Evolutionary conservation across 257 asterid species (phyloP).

Genomic region (Hygrophila difformis): DNA sequence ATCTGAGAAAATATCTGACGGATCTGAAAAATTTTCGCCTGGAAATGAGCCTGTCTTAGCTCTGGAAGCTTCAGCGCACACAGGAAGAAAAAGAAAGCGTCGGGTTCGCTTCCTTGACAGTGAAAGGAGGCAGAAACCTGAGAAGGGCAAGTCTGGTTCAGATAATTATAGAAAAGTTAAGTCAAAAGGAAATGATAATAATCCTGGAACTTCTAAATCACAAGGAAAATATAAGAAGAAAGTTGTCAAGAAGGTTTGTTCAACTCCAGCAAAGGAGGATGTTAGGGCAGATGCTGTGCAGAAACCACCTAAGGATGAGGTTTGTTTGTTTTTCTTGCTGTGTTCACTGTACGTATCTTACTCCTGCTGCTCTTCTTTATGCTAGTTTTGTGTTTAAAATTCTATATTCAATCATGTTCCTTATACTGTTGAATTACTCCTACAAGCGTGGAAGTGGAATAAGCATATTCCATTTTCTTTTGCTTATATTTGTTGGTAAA

Average conservation of each 20-base stretch:
- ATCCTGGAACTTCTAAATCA: conserved; percentile 27
- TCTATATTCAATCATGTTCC: too few relatives aligned
- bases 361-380: too few relatives aligned
- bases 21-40: conserved; percentile 21
- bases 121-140: conserved; percentile 31
- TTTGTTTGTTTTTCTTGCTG: conserved; percentile 15
- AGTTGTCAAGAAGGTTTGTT: conserved; percentile 21
- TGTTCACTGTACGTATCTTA: not conserved
- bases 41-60: conserved; percentile 20
- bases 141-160: conserved; percentile 26
- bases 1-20: conserved; percentile 26
- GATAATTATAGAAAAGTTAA: conserved; percentile 19
- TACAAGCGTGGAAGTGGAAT: too few relatives aligned
- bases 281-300: conserved; percentile 18
- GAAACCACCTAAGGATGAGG: conserved; percentile 39
- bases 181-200: conserved; percentile 20
- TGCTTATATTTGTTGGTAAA: too few relatives aligned
- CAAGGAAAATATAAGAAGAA: conserved; percentile 29
- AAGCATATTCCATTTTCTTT: too few relatives aligned
- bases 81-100: conserved; percentile 38
- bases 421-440: too few relatives aligned
- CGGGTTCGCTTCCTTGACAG: conserved; percentile 17
- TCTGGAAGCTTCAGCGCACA: conserved; percentile 23
- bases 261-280: conserved; percentile 17
- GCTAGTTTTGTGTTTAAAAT: too few relatives aligned